Percentiles rank a stretch among this genome's conserved stretches.
Evolutionary conservation across 805 yeast genomes (phyloP).

Genomic region (Zygosaccharomyces gambellarensis): DNA sequence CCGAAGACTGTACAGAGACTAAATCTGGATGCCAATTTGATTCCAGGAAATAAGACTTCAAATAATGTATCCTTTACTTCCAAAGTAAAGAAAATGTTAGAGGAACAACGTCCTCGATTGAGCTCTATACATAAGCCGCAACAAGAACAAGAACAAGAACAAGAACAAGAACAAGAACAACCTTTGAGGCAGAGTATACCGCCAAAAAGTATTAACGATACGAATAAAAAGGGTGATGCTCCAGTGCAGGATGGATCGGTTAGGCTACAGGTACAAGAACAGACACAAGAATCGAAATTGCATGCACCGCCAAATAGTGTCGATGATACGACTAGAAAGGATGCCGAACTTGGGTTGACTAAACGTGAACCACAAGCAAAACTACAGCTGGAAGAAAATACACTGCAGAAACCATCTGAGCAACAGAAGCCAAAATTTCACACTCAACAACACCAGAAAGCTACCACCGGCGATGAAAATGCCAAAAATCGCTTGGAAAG

Average conservation of each 20-base stretch:
- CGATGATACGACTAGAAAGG: neutral
- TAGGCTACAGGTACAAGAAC: too few relatives aligned
- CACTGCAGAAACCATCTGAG: neutral
- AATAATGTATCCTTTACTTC: neutral
- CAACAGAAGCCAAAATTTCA: neutral
- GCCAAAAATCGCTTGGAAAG: neutral
- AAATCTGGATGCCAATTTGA: neutral
- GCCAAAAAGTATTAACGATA: too few relatives aligned
- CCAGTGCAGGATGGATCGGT: too few relatives aligned
- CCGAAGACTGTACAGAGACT: neutral
- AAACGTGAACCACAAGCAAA: too few relatives aligned
- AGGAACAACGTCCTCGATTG: constrained; percentile 1
- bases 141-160: neutral
- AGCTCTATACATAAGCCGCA: neutral
- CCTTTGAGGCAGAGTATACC: too few relatives aligned
- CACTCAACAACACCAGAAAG: too few relatives aligned
- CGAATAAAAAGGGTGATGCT: too few relatives aligned
- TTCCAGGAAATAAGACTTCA: neutral
- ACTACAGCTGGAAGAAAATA: too few relatives aligned
- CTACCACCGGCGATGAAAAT: too few relatives aligned
- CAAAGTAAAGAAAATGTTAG: constrained; percentile 1
- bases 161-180: neutral
- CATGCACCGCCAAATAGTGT: neutral
- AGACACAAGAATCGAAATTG: too few relatives aligned
- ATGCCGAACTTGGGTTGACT: neutral